These are phyloP conservation scores for Saccharum hybrid DNA, from an alignment of 202 grass and related monocot genomes.

Conservation along the genomic window DNA sequence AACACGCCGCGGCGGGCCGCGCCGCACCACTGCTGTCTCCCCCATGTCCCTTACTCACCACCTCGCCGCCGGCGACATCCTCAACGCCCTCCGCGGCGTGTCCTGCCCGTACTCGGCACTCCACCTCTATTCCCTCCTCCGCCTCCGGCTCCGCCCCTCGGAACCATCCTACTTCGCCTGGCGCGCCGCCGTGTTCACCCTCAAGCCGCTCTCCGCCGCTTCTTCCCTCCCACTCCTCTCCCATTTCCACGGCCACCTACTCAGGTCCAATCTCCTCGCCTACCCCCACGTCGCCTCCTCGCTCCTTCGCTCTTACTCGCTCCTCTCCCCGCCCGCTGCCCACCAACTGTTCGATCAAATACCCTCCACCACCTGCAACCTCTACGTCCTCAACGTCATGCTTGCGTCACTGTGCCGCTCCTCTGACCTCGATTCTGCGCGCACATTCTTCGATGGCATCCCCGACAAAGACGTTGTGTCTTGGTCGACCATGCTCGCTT, in stretches of 20 bases:
- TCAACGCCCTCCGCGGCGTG: constrained; percentile 44
- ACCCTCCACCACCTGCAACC: constrained; percentile 51
- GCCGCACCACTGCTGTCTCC: neutral
- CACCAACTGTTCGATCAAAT: constrained; percentile 66
- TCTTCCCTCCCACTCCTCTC: constrained; percentile 42
- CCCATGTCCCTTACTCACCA: constrained; percentile 22
- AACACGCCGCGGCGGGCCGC: constrained; percentile 13
- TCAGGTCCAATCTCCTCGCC: constrained; percentile 55
- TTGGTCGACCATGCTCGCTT: constrained; percentile 63
- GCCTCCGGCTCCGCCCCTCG: constrained; percentile 35
- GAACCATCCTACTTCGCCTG: constrained; percentile 23
- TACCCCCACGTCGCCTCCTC: constrained; percentile 59
- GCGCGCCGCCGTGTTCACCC: constrained; percentile 52
- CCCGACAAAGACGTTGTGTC: constrained; percentile 55
- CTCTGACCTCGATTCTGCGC: constrained; percentile 45
- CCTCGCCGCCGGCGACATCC: constrained; percentile 43
- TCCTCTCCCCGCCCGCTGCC: constrained; percentile 36
- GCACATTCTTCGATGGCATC: constrained; percentile 56
- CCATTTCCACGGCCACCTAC: constrained; percentile 64
- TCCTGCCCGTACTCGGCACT: constrained; percentile 42
- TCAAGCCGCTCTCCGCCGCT: constrained; percentile 55
- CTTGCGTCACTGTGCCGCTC: constrained; percentile 49
- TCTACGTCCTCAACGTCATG: constrained; percentile 63
- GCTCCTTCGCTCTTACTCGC: constrained; percentile 44
- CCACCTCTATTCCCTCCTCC: constrained; percentile 48